Evolutionary conservation across 805 yeast genomes (phyloP).

Genomic region (Hanseniaspora mollemarum): DNA sequence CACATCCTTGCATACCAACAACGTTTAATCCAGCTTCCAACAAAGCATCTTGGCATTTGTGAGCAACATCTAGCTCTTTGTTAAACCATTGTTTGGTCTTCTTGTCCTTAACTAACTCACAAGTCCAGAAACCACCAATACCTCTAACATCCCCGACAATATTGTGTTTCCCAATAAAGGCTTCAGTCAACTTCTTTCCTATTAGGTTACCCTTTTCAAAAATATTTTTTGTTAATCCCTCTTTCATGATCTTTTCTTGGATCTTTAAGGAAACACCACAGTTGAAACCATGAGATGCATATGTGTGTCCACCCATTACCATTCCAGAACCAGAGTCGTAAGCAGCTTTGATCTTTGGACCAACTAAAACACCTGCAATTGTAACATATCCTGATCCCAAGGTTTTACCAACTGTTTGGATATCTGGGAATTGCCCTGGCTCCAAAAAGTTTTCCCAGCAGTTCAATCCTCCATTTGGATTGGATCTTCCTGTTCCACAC

Average conservation of each 20-base stretch:
- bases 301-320: conserved; percentile 40
- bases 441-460: conserved; percentile 38
- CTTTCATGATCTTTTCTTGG: conserved; percentile 32
- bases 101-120: conserved; percentile 46
- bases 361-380: conserved; percentile 36
- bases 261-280: conserved; percentile 39
- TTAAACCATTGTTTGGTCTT: conserved; percentile 40
- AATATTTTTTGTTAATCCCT: conserved; percentile 34
- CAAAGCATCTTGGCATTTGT: conserved; percentile 28
- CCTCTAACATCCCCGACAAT: conserved; percentile 53
- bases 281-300: conserved; percentile 39
- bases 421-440: conserved; percentile 35
- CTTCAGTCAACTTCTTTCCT: conserved; percentile 31
- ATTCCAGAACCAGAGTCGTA: conserved; percentile 33
- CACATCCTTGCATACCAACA: conserved; percentile 39
- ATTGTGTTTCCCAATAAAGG: conserved; percentile 27
- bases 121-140: conserved; percentile 47
- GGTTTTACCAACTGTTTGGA: conserved; percentile 41
- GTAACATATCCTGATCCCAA: conserved; percentile 41
- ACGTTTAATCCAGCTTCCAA: conserved; percentile 37
- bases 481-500: conserved; percentile 45
- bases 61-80: conserved; percentile 30
- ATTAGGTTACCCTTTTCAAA: conserved; percentile 35
- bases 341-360: conserved; percentile 32
- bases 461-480: conserved; percentile 34